phyloP scores from a whole-genome alignment of 2,329 filamentous ascomycete species.

The Massarina eburnea region DNA sequence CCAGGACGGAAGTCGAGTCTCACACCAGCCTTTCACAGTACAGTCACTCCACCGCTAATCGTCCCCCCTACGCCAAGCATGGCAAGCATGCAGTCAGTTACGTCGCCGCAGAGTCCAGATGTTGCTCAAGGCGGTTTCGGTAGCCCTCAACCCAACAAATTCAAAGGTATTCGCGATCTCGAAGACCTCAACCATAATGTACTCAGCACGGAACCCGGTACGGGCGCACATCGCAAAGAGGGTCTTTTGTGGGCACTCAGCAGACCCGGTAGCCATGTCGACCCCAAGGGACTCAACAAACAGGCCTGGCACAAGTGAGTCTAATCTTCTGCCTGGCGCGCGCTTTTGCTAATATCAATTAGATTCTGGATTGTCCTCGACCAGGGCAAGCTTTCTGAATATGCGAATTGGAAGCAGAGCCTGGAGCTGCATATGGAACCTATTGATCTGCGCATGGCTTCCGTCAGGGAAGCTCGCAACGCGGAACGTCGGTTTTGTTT shows the following conservation, averaged over 20 bases:
- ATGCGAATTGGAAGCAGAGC: conserved; percentile 98
- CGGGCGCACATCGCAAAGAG: conserved; percentile 78
- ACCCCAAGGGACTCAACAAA: conserved; percentile 93
- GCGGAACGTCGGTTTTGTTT: conserved; percentile 96
- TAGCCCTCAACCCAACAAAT: conserved; percentile 57
- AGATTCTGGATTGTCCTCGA: conserved; percentile 99
- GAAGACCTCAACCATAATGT: conserved; percentile 71
- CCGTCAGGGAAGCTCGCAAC: conserved; percentile 91
- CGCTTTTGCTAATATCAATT: conserved; percentile 26
- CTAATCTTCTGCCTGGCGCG: neutral
- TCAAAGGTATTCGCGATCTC: conserved; percentile 89
- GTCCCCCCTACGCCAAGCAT: conserved; percentile 18
- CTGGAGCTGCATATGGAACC: conserved; percentile 97
- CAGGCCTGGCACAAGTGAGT: conserved; percentile 97
- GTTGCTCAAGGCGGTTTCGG: conserved; percentile 25
- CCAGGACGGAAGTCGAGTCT: conserved; percentile 36
- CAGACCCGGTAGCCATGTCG: conserved; percentile 88
- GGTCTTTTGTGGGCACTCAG: conserved; percentile 94
- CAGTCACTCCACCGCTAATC: conserved; percentile 31
- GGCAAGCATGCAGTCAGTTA: conserved; percentile 23
- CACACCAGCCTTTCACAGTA: conserved; percentile 38
- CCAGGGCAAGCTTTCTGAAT: conserved; percentile 94
- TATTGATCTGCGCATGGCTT: conserved; percentile 95
- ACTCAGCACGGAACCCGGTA: conserved; percentile 51
- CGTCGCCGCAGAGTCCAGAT: conserved; percentile 34